These are phyloP conservation scores for Aspergillus pseudotamarii DNA, from an alignment of 2,329 filamentous ascomycete genomes.

Conservation along the genomic window DNA sequence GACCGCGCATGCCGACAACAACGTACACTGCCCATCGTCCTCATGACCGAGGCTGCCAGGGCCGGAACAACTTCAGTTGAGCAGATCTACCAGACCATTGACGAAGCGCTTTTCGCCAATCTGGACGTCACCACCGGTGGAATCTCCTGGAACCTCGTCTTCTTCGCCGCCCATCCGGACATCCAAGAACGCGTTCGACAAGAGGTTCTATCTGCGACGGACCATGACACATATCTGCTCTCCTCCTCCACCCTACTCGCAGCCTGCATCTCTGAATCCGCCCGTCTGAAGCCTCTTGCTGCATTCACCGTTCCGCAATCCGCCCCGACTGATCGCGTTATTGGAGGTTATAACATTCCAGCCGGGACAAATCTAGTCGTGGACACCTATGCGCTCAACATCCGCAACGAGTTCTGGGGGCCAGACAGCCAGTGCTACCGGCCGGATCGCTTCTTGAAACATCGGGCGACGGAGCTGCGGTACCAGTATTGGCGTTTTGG, in stretches of 20 bases:
- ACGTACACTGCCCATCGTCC: constrained; percentile 11
- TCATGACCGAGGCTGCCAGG: constrained; percentile 10
- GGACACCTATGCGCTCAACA: constrained; percentile 49
- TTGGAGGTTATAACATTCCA: constrained; percentile 42
- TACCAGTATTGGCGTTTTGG: neutral
- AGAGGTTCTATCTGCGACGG: constrained; percentile 20
- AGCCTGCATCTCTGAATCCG: constrained; percentile 43
- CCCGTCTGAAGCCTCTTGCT: constrained; percentile 42
- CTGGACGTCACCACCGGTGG: constrained; percentile 50
- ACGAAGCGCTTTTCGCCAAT: constrained; percentile 53
- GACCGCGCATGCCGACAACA: neutral
- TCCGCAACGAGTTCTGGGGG: constrained; percentile 44
- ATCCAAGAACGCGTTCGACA: constrained; percentile 26
- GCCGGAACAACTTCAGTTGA: constrained; percentile 28
- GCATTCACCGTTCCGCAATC: constrained; percentile 48
- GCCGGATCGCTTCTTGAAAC: constrained; percentile 28
- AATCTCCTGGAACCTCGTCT: constrained; percentile 47
- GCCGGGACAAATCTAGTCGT: constrained; percentile 45
- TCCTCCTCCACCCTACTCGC: constrained; percentile 30
- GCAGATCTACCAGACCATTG: constrained; percentile 47
- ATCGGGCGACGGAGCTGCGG: neutral
- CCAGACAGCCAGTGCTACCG: constrained; percentile 38
- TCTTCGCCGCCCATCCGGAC: constrained; percentile 41
- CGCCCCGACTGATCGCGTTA: constrained; percentile 35
- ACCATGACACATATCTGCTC: constrained; percentile 29